Evolutionary conservation across 768 basidiomycete species (phyloP).

Genomic region (Trametes sanguinea): DNA sequence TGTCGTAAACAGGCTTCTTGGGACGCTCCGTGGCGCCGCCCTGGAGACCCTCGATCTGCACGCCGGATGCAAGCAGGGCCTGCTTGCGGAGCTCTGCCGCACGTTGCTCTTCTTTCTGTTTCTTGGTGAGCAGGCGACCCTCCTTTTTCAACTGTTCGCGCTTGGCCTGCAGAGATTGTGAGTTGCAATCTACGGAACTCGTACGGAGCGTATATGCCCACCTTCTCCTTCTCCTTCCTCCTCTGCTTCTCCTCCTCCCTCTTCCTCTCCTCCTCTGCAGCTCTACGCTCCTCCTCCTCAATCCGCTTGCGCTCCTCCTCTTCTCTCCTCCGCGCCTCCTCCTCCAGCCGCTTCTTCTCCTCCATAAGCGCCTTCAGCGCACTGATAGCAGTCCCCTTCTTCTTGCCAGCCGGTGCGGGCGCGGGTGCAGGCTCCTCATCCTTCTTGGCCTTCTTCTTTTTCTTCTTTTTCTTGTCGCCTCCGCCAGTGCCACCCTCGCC

Average conservation of each 20-base stretch:
- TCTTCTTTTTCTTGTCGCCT: constrained; percentile 75
- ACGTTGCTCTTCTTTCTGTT: constrained; percentile 92
- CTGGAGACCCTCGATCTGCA: constrained; percentile 87
- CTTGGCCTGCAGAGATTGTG: constrained; percentile 60
- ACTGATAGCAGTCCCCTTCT: constrained; percentile 72
- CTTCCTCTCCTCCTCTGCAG: constrained; percentile 73
- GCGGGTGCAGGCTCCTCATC: constrained; percentile 58
- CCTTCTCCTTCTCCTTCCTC: constrained; percentile 89
- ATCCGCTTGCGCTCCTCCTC: constrained; percentile 82
- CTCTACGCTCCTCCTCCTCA: constrained; percentile 84
- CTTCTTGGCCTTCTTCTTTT: constrained; percentile 74
- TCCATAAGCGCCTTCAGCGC: constrained; percentile 92
- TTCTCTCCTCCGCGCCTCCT: constrained; percentile 68
- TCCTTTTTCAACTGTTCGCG: constrained; percentile 91
- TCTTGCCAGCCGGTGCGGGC: constrained; percentile 55
- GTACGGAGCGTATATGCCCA: constrained; percentile 31
- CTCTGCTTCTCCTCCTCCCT: constrained; percentile 84
- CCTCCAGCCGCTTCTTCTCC: constrained; percentile 85
- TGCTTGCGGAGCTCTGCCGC: constrained; percentile 89
- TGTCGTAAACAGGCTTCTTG: constrained; percentile 83
- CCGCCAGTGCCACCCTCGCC: constrained; percentile 66
- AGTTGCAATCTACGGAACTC: constrained; percentile 7
- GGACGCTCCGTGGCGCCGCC: constrained; percentile 44
- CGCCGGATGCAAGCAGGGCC: constrained; percentile 87
- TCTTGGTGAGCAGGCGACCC: constrained; percentile 93